These are phyloP conservation scores for Aspergillus diversus DNA, from an alignment of 495 filamentous ascomycete species.

Conservation along the genomic window DNA sequence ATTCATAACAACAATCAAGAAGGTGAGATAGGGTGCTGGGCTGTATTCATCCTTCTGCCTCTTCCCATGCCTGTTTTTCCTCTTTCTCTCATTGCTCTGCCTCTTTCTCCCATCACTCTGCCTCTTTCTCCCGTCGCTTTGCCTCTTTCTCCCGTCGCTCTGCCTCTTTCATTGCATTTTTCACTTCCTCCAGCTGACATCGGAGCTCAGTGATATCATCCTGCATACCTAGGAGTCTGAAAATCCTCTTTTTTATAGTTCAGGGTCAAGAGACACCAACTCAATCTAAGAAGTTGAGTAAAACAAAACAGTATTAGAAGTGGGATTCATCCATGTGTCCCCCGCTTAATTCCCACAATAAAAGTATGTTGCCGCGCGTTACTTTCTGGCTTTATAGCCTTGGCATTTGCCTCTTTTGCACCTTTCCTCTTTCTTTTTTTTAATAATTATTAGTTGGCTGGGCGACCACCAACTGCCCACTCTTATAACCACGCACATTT, in stretches of 20 bases:
- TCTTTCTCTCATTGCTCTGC: conserved; percentile 15
- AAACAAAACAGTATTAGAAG: too few relatives aligned
- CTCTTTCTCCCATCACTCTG: too few relatives aligned
- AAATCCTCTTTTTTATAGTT: conserved; percentile 1
- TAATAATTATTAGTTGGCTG: too few relatives aligned
- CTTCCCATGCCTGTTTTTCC: conserved; percentile 13
- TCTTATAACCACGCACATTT: too few relatives aligned
- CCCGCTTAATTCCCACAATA: not conserved
- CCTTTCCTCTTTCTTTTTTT: too few relatives aligned
- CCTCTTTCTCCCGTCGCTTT: too few relatives aligned
- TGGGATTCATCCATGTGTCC: not conserved
- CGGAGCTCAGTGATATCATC: conserved; percentile 31
- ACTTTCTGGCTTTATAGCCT: not conserved
- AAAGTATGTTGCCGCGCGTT: not conserved
- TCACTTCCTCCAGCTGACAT: conserved; percentile 30
- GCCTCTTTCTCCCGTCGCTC: too few relatives aligned
- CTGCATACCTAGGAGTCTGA: conserved; percentile 22
- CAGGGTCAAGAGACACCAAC: not conserved
- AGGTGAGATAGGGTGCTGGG: conserved; percentile 27
- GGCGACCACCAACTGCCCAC: too few relatives aligned
- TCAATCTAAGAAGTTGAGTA: too few relatives aligned
- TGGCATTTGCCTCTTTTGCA: not conserved
- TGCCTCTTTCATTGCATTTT: conserved; percentile 21
- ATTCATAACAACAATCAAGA: conserved; percentile 29
- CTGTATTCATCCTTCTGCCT: conserved; percentile 27